Conservation (phyloP, 305 asterid genomes). For the Plantago coronopus region DNA sequence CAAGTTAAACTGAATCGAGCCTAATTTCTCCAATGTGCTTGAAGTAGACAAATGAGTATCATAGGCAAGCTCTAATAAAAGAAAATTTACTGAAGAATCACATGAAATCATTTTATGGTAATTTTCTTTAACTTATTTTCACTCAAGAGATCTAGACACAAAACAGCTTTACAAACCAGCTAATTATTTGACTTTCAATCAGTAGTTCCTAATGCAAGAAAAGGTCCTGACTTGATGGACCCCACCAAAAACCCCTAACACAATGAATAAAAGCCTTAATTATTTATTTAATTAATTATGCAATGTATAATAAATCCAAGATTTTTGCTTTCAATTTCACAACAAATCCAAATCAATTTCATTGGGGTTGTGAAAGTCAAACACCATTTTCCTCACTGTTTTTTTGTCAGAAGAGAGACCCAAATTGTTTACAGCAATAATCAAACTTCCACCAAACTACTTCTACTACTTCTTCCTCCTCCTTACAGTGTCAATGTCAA, state of each 20-base stretch:
- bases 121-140: too few relatives aligned
- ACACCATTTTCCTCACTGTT: slow-evolving; percentile 19
- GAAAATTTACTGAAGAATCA: too few relatives aligned
- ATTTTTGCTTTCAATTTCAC: slow-evolving; percentile 19
- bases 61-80: too few relatives aligned
- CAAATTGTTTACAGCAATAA: slow-evolving; percentile 1
- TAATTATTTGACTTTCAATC: slow-evolving; percentile 49
- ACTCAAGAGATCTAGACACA: slow-evolving; percentile 1
- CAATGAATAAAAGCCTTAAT: slow-evolving; percentile 25
- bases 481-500: slow-evolving; percentile 25
- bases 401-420: slow-evolving; percentile 14
- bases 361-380: slow-evolving; percentile 51
- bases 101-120: too few relatives aligned
- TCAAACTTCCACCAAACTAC: not conserved
- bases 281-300: too few relatives aligned
- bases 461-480: too few relatives aligned
- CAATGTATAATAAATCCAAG: slow-evolving; percentile 17
- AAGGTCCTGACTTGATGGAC: slow-evolving; percentile 25
- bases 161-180: slow-evolving; percentile 40
- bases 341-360: slow-evolving; percentile 21
- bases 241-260: slow-evolving; percentile 27
- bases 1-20: too few relatives aligned
- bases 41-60: too few relatives aligned
- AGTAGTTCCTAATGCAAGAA: slow-evolving; percentile 6
- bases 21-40: too few relatives aligned